Percentiles rank a stretch among this genome's conserved stretches.
phyloP scores from a whole-genome alignment of 768 basidiomycete species.

The Cystobasidium onofrii region DNA sequence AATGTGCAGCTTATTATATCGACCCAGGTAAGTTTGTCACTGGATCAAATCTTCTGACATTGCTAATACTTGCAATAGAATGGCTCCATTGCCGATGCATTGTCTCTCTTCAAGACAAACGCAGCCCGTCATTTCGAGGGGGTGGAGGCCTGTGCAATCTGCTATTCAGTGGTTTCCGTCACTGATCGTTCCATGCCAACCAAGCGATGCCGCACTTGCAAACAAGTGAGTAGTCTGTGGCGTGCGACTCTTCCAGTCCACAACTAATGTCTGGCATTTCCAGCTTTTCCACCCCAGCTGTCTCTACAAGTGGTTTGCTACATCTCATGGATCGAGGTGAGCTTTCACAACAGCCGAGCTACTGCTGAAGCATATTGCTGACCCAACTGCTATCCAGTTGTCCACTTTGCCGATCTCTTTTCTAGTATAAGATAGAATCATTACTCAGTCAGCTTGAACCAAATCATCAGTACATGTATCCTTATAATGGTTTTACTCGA shows the following conservation, averaged over 20 bases:
- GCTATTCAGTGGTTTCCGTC: constrained; percentile 58
- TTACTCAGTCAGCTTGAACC: too few species aligned
- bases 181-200: constrained; percentile 75
- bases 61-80: constrained; percentile 53
- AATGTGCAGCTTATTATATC: constrained; percentile 84
- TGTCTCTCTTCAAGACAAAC: constrained; percentile 87
- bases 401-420: constrained; percentile 34
- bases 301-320: constrained; percentile 39
- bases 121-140: constrained; percentile 88
- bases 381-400: not conserved
- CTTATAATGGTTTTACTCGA: too few species aligned
- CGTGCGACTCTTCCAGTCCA: not conserved
- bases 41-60: too few species aligned
- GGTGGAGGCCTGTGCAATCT: constrained; percentile 91
- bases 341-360: not conserved
- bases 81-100: constrained; percentile 76
- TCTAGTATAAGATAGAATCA: too few species aligned
- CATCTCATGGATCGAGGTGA: constrained; percentile 22
- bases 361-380: not conserved
- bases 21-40: constrained; percentile 60
- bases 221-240: constrained; percentile 21
- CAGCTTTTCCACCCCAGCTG: constrained; percentile 40
- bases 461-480: too few species aligned
- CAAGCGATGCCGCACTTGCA: constrained; percentile 64
- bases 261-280: not conserved